Evolutionary conservation across 2,329 filamentous ascomycete genomes (phyloP).

Genomic region (Penicillium sp.): DNA sequence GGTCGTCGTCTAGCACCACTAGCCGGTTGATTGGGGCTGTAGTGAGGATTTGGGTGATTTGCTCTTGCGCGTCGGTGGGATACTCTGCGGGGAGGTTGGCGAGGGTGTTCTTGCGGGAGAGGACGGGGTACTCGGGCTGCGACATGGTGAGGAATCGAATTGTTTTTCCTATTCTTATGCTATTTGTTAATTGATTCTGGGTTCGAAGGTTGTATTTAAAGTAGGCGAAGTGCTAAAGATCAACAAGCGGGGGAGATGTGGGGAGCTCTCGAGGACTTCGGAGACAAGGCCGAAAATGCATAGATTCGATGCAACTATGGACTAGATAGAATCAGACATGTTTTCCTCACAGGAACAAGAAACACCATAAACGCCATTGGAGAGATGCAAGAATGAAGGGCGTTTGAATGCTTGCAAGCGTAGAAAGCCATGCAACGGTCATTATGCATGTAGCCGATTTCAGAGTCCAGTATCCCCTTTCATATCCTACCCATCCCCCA

Average conservation of each 20-base stretch:
- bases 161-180: background rate
- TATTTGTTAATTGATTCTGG: background rate
- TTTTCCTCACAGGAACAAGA: background rate
- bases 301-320: constrained; percentile 9
- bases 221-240: background rate
- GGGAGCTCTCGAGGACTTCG: constrained; percentile 16
- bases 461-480: constrained; percentile 14
- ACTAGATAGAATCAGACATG: constrained; percentile 16
- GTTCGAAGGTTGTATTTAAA: background rate
- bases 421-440: constrained; percentile 18
- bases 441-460: constrained; percentile 15
- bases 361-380: constrained; percentile 21
- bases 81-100: constrained; percentile 31
- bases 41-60: constrained; percentile 30
- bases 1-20: constrained; percentile 52
- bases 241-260: constrained; percentile 10
- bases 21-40: constrained; percentile 30
- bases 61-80: constrained; percentile 29
- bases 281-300: constrained; percentile 21
- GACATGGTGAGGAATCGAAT: constrained; percentile 16
- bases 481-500: constrained; percentile 15
- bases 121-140: constrained; percentile 21
- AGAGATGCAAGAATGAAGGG: constrained; percentile 19
- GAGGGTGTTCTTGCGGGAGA: constrained; percentile 28
- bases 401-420: constrained; percentile 17